phyloP scores from a whole-genome alignment of 352 stramenopile genomes.

The Phytophthora vignae region DNA sequence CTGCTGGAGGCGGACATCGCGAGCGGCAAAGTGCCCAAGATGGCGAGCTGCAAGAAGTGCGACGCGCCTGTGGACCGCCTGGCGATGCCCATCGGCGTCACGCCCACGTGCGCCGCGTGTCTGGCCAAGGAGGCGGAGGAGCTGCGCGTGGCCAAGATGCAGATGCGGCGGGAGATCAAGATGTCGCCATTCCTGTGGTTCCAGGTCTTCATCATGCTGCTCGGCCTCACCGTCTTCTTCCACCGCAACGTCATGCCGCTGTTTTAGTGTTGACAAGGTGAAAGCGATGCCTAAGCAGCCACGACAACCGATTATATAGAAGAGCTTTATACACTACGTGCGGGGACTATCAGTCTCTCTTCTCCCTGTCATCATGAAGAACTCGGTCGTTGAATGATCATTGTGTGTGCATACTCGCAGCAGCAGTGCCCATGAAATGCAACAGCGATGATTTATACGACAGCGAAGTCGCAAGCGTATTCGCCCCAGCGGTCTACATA shows the following conservation, averaged over 20 bases:
- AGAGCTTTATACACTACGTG: conserved; percentile 16
- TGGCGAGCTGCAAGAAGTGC: conserved; percentile 83
- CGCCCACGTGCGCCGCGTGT: conserved; percentile 59
- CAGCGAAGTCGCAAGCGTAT: no score
- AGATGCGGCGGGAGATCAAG: conserved; percentile 53
- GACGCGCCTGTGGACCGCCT: conserved; percentile 58
- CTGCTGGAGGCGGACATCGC: conserved; percentile 60
- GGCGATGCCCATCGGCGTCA: conserved; percentile 34
- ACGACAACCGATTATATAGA: conserved; percentile 19
- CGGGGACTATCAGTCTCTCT: no score
- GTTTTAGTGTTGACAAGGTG: conserved; percentile 38
- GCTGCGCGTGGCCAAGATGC: conserved; percentile 28
- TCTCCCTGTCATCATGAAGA: neutral
- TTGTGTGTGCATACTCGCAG: no score
- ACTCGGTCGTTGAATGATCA: neutral
- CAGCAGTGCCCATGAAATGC: neutral
- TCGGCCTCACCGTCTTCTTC: conserved; percentile 69
- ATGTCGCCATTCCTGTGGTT: conserved; percentile 81
- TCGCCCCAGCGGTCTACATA: no score
- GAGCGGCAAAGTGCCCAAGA: conserved; percentile 53
- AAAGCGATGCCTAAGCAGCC: neutral
- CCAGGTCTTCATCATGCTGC: conserved; percentile 65
- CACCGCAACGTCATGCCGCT: conserved; percentile 75
- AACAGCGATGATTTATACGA: no score
- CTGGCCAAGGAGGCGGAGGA: conserved; percentile 40